Evolutionary conservation across 768 basidiomycete genomes (phyloP).

Genomic region (Austroboletus eburneus): DNA sequence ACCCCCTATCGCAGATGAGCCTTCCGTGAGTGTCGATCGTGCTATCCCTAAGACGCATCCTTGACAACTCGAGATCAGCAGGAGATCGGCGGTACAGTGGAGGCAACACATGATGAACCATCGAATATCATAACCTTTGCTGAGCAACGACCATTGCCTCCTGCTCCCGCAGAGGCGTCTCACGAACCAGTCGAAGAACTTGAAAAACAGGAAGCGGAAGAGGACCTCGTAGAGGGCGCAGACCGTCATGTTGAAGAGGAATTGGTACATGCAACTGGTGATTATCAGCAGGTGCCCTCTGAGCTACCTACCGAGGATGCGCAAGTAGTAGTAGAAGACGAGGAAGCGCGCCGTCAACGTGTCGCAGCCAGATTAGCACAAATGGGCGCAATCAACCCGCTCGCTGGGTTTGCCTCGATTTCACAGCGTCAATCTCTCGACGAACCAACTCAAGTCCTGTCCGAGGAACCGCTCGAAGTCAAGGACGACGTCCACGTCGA

Average conservation of each 20-base stretch:
- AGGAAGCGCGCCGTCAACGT: constrained; percentile 49
- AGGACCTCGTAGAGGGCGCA: constrained; percentile 7
- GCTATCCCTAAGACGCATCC: constrained; percentile 1
- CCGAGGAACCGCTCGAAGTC: constrained; percentile 11
- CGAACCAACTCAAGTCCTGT: constrained; percentile 1
- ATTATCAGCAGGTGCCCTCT: constrained; percentile 1
- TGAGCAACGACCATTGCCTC: neutral
- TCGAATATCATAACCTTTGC: neutral
- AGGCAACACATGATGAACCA: neutral
- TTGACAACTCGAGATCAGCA: constrained; percentile 9
- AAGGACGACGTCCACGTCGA: constrained; percentile 24
- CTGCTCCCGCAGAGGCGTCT: constrained; percentile 2
- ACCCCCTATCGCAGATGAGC: constrained; percentile 6
- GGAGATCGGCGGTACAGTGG: constrained; percentile 8
- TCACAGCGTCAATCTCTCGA: constrained; percentile 16
- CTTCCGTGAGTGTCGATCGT: constrained; percentile 3
- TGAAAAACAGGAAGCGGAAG: constrained; percentile 13
- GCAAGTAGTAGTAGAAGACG: constrained; percentile 40
- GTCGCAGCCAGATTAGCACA: constrained; percentile 58
- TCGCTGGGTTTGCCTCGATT: constrained; percentile 35
- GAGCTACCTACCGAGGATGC: constrained; percentile 1
- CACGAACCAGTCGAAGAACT: constrained; percentile 7
- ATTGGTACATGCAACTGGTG: constrained; percentile 1
- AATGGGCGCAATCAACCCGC: constrained; percentile 60
- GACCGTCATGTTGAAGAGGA: neutral